Conservation (phyloP, 768 basidiomycete species). For the Lentinula raphanica region DNA sequence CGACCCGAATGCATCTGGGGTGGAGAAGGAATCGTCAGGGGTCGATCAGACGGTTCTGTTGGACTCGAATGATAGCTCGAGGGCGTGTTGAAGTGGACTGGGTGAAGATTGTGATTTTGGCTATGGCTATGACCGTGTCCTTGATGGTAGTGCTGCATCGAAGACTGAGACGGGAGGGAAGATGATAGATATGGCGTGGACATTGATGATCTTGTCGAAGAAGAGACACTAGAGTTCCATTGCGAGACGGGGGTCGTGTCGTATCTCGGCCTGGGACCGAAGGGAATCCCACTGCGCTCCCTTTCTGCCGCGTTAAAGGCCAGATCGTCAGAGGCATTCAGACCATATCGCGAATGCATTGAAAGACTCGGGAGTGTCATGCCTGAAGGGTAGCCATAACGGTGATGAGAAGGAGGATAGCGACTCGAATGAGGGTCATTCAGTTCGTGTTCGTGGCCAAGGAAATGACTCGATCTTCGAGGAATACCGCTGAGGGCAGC, state of each 20-base stretch:
- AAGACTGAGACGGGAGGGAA: conserved; percentile 2
- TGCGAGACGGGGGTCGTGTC: conserved; percentile 32
- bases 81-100: conserved; percentile 11
- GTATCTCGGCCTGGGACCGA: conserved; percentile 25
- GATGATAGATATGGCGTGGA: conserved; percentile 12
- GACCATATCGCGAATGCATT: conserved; percentile 21
- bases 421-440: conserved; percentile 1
- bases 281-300: conserved; percentile 20
- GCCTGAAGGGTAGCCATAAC: background rate
- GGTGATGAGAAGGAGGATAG: conserved; percentile 5
- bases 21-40: conserved; percentile 5
- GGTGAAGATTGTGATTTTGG: conserved; percentile 21
- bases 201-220: conserved; percentile 21
- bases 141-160: conserved; percentile 11
- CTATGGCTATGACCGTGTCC: conserved; percentile 25
- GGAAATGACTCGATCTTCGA: background rate
- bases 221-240: conserved; percentile 18
- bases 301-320: conserved; percentile 21
- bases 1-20: conserved; percentile 27
- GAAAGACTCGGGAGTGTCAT: conserved; percentile 21
- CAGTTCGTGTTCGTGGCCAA: background rate
- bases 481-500: conserved; percentile 1
- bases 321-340: conserved; percentile 25
- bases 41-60: conserved; percentile 3
- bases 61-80: conserved; percentile 4